These are phyloP conservation scores for Exophiala spinifera DNA, from an alignment of 2,329 filamentous ascomycete genomes.

Conservation along the genomic window DNA sequence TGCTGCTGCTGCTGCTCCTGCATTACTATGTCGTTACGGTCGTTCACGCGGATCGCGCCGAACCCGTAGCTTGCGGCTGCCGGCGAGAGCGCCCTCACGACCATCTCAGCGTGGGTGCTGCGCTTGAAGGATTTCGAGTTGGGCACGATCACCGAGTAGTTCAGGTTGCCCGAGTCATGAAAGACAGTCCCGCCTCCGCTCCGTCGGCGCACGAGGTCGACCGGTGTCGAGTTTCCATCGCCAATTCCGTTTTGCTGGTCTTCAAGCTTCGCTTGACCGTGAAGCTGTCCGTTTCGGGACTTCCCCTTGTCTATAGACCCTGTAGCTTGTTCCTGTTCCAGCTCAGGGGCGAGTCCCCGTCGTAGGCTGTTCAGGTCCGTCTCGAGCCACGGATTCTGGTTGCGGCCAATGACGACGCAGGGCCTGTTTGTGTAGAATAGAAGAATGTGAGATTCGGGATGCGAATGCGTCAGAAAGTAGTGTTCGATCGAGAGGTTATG, in stretches of 20 bases:
- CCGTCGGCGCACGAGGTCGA: slow-evolving; percentile 73
- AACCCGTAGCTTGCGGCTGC: slow-evolving; percentile 47
- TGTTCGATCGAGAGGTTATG: slow-evolving; percentile 94
- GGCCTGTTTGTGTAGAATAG: slow-evolving; percentile 87
- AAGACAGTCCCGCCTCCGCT: slow-evolving; percentile 92
- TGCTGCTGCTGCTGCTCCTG: too few species aligned
- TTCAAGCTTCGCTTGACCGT: too few species aligned
- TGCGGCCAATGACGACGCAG: slow-evolving; percentile 86
- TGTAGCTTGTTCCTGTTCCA: neutral
- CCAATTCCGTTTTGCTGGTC: neutral
- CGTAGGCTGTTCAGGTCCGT: slow-evolving; percentile 67
- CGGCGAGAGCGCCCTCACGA: slow-evolving; percentile 71
- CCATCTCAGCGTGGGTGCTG: slow-evolving; percentile 87
- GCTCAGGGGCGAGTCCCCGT: slow-evolving; percentile 34
- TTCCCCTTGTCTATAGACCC: neutral
- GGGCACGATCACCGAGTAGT: slow-evolving; percentile 89
- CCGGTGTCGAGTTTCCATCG: slow-evolving; percentile 30
- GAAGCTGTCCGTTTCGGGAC: neutral
- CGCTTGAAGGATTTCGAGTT: slow-evolving; percentile 68
- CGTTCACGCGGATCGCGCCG: slow-evolving; percentile 69
- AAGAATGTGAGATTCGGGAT: slow-evolving; percentile 69
- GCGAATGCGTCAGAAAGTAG: slow-evolving; percentile 73
- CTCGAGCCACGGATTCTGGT: slow-evolving; percentile 97
- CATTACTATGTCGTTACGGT: slow-evolving; percentile 88
- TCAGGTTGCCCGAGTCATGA: slow-evolving; percentile 88